Percentiles rank a stretch among this genome's conserved stretches.
phyloP scores from a whole-genome alignment of 768 basidiomycete genomes.

The Auricularia auricula-judae region DNA sequence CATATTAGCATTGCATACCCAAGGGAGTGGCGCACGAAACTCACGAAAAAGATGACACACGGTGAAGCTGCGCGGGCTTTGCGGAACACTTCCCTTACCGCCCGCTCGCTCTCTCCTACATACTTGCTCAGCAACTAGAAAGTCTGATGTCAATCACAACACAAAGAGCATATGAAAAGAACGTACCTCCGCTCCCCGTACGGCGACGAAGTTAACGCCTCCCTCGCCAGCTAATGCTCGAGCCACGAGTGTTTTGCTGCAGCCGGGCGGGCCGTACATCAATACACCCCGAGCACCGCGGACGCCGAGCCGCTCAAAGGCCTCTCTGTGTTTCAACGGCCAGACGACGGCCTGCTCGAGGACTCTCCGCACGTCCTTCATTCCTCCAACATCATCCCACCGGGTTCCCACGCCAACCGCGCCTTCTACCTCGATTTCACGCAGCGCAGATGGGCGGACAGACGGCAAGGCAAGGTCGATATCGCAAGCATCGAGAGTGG shows the following conservation, averaged over 20 bases:
- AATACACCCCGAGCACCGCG: constrained; percentile 82
- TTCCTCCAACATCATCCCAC: constrained; percentile 88
- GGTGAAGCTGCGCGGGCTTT: constrained; percentile 92
- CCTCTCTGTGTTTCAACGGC: constrained; percentile 80
- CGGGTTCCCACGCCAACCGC: constrained; percentile 34
- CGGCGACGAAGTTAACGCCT: constrained; percentile 91
- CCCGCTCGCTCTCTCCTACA: constrained; percentile 93
- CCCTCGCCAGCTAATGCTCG: constrained; percentile 89
- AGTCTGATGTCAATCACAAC: background rate
- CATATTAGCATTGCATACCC: too few species aligned
- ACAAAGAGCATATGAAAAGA: constrained; percentile 2
- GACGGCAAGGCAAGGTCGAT: constrained; percentile 59
- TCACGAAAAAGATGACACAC: constrained; percentile 91
- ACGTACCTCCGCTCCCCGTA: constrained; percentile 91
- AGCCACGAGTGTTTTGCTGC: constrained; percentile 89
- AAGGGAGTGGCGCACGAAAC: constrained; percentile 14
- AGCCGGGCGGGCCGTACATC: constrained; percentile 94
- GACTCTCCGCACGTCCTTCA: constrained; percentile 68
- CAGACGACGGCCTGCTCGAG: constrained; percentile 89
- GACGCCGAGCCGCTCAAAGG: constrained; percentile 80
- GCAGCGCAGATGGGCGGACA: constrained; percentile 88
- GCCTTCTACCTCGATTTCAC: constrained; percentile 82
- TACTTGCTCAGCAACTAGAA: constrained; percentile 88
- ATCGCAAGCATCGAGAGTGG: constrained; percentile 48
- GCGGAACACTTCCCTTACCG: constrained; percentile 88